Evolutionary conservation across 352 stramenopile species (phyloP).

Genomic region (Globisporangium uncinulatum): DNA sequence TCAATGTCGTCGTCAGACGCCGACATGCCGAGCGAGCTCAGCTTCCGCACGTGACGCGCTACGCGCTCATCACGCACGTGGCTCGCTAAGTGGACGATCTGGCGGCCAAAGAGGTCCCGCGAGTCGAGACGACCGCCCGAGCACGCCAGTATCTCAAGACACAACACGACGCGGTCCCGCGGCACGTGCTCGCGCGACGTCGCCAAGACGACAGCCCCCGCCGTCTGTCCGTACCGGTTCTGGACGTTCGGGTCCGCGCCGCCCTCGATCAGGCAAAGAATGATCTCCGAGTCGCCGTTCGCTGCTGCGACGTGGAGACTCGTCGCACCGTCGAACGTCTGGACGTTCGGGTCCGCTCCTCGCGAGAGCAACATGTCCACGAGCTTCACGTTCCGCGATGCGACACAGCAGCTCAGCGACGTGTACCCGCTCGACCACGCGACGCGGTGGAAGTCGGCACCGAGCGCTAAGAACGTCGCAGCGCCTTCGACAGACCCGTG

Average conservation of each 20-base stretch:
- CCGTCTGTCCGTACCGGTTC: conserved; percentile 71
- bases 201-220: conserved; percentile 45
- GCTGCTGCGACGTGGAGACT: conserved; percentile 65
- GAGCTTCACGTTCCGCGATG: conserved; percentile 31
- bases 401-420: conserved; percentile 55
- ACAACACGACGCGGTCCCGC: conserved; percentile 27
- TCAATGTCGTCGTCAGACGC: conserved; percentile 30
- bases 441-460: conserved; percentile 49
- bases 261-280: conserved; percentile 44
- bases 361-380: conserved; percentile 70
- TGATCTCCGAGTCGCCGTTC: conserved; percentile 34
- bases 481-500: conserved; percentile 59
- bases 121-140: conserved; percentile 42
- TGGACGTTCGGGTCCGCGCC: conserved; percentile 51
- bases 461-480: conserved; percentile 61
- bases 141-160: conserved; percentile 45
- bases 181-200: conserved; percentile 12
- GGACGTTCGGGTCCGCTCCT: conserved; percentile 50
- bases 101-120: conserved; percentile 60
- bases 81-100: conserved; percentile 46
- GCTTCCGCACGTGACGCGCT: conserved; percentile 24
- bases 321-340: conserved; percentile 59
- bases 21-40: conserved; percentile 13
- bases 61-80: conserved; percentile 34
- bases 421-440: conserved; percentile 79